A percentile compares a stretch with the other conserved stretches of the same genome.
These are phyloP conservation scores for Candida mesenterica DNA, from an alignment of 1,139 yeast genomes.

Conservation along the genomic window DNA sequence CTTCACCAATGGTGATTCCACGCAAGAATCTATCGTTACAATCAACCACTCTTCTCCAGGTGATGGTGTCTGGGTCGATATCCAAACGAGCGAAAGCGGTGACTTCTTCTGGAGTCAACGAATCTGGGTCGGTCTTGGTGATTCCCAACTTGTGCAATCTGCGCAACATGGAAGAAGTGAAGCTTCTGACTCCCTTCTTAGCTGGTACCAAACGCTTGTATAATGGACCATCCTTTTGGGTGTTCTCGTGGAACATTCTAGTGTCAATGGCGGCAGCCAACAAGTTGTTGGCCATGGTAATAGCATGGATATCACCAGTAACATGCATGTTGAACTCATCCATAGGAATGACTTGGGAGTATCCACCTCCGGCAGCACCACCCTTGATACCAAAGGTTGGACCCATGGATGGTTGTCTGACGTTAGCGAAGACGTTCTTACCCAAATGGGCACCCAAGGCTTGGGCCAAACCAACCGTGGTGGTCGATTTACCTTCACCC, in stretches of 20 bases:
- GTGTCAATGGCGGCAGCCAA: constrained; percentile 98
- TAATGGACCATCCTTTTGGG: constrained; percentile 88
- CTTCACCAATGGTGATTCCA: constrained; percentile 89
- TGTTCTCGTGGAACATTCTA: constrained; percentile 92
- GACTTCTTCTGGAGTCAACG: constrained; percentile 77
- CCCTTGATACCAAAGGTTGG: constrained; percentile 99
- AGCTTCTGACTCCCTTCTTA: constrained; percentile 77
- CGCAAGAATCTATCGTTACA: constrained; percentile 92
- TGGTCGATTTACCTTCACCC: constrained; percentile 98
- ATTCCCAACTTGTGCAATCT: constrained; percentile 82
- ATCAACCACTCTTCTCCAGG: constrained; percentile 97
- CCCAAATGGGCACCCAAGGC: constrained; percentile 92
- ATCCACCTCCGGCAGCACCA: constrained; percentile 99
- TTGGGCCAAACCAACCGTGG: constrained; percentile 95
- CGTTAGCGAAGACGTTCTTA: constrained; percentile 88
- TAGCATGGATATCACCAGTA: constrained; percentile 98
- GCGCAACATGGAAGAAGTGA: constrained; percentile 75
- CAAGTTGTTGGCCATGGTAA: constrained; percentile 91
- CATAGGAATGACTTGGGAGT: constrained; percentile 98
- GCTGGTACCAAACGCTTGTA: constrained; percentile 86
- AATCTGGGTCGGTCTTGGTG: constrained; percentile 75
- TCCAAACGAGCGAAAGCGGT: constrained; percentile 79
- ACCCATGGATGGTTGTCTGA: constrained; percentile 98
- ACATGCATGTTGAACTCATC: constrained; percentile 98
- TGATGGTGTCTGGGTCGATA: constrained; percentile 89